Evolutionary conservation across 768 basidiomycete genomes (phyloP).

Genomic region (Boletus rufocinnamomeus): DNA sequence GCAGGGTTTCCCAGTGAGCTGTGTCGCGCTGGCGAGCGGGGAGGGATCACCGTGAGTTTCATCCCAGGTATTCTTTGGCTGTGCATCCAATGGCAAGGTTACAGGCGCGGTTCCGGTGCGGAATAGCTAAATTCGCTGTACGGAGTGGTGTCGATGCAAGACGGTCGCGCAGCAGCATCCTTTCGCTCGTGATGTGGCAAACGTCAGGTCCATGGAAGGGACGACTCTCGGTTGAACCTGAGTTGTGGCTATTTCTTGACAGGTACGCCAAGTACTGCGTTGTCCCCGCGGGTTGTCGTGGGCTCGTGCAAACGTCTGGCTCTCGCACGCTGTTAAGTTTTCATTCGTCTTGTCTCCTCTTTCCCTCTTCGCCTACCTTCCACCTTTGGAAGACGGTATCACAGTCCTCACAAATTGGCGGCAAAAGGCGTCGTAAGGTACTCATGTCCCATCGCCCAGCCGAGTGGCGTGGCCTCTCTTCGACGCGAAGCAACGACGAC

Average conservation of each 20-base stretch:
- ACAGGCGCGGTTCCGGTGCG: too few species aligned
- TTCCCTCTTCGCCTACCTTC: background rate
- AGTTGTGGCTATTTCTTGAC: background rate
- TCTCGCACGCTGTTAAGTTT: background rate
- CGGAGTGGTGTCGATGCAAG: too few species aligned
- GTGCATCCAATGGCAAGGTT: too few species aligned
- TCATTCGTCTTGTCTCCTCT: background rate
- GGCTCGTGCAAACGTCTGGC: background rate
- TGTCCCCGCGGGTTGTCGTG: background rate
- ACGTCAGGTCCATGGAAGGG: too few species aligned
- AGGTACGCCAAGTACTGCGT: background rate
- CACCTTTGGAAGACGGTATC: background rate
- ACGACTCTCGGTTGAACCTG: background rate
- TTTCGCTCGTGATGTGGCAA: too few species aligned
- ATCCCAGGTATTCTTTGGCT: too few species aligned
- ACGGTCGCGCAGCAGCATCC: too few species aligned
- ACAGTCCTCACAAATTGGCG: background rate
- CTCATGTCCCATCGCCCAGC: background rate
- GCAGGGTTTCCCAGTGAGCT: too few species aligned
- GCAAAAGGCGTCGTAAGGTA: background rate
- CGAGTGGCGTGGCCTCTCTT: background rate
- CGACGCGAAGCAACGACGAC: background rate
- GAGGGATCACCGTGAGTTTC: too few species aligned
- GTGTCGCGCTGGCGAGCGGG: too few species aligned
- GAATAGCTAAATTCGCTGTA: too few species aligned